These are phyloP conservation scores for Tylopilus felleus DNA, from an alignment of 768 basidiomycete genomes.

Conservation along the genomic window DNA sequence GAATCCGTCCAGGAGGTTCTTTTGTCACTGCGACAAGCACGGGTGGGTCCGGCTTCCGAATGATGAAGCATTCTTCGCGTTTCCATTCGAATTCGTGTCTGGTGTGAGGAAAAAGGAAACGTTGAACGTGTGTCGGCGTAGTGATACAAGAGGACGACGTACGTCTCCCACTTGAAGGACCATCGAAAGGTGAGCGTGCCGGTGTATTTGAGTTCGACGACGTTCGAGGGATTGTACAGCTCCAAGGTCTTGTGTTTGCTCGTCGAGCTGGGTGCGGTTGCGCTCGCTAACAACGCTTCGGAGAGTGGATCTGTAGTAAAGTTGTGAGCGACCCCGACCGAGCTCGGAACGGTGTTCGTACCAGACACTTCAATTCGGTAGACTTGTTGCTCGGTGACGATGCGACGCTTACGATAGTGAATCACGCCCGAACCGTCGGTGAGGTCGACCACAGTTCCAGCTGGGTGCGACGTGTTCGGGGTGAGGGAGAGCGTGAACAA, in stretches of 20 bases:
- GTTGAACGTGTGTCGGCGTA: neutral
- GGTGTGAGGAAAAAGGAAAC: neutral
- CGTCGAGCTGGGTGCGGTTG: slow-evolving; percentile 56
- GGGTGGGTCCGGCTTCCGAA: slow-evolving; percentile 84
- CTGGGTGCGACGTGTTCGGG: slow-evolving; percentile 54
- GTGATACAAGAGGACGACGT: slow-evolving; percentile 27
- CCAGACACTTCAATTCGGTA: slow-evolving; percentile 71
- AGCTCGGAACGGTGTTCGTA: slow-evolving; percentile 28
- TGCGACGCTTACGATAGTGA: slow-evolving; percentile 71
- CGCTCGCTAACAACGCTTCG: slow-evolving; percentile 66
- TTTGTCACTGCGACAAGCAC: slow-evolving; percentile 81
- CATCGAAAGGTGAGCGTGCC: slow-evolving; percentile 74
- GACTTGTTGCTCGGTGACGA: slow-evolving; percentile 40
- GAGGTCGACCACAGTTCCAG: slow-evolving; percentile 57
- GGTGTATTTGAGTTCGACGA: slow-evolving; percentile 70
- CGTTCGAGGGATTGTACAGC: slow-evolving; percentile 66
- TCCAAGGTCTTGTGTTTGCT: slow-evolving; percentile 75
- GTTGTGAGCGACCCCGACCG: neutral
- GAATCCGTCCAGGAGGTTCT: slow-evolving; percentile 64
- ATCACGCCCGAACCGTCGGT: slow-evolving; percentile 57
- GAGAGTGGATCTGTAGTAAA: slow-evolving; percentile 64
- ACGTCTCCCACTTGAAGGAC: slow-evolving; percentile 84
- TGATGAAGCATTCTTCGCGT: slow-evolving; percentile 76
- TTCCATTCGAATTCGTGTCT: slow-evolving; percentile 88
- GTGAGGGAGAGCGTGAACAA: slow-evolving; percentile 75